phyloP scores from a whole-genome alignment of 164 flowering plant genomes.

The Sextonia rubra region DNA sequence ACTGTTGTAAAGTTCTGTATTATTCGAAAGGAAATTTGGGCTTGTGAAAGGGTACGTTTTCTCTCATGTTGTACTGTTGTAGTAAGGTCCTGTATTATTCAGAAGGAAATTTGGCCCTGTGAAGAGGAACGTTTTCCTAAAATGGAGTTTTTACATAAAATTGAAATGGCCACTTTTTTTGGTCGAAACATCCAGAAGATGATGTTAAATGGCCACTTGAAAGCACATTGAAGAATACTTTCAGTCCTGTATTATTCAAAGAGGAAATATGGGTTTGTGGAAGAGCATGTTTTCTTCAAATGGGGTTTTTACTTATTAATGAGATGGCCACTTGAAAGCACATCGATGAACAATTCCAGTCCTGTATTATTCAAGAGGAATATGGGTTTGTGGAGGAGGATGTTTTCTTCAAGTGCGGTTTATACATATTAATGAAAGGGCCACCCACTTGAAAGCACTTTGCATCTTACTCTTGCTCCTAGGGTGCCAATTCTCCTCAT shows the following conservation, averaged over 20 bases:
- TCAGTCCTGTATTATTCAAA: neutral
- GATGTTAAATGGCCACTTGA: neutral
- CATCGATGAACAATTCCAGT: neutral
- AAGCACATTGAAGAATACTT: neutral
- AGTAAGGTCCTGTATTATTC: too few species aligned
- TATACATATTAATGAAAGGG: neutral
- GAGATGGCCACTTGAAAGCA: neutral
- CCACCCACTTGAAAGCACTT: neutral
- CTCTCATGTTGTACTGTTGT: slow-evolving; percentile 1
- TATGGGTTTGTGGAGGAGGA: neutral
- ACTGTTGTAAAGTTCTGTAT: neutral
- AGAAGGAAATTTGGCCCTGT: neutral
- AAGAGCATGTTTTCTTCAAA: slow-evolving; percentile 4
- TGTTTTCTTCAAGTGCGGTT: slow-evolving; percentile 8
- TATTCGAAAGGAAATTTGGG: neutral
- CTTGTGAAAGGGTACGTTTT: neutral
- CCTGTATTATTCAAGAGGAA: neutral
- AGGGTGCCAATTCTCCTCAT: neutral
- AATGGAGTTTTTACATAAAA: neutral
- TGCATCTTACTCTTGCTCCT: neutral
- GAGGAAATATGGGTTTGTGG: slow-evolving; percentile 3
- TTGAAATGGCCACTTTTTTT: too few species aligned
- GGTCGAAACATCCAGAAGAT: too few species aligned
- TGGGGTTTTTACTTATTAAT: neutral
- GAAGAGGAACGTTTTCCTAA: neutral